Evolutionary conservation across 768 basidiomycete genomes (phyloP), one percentile per base, ranked within the genome.

Genomic region (Lactarius hatsudake): DNA sequence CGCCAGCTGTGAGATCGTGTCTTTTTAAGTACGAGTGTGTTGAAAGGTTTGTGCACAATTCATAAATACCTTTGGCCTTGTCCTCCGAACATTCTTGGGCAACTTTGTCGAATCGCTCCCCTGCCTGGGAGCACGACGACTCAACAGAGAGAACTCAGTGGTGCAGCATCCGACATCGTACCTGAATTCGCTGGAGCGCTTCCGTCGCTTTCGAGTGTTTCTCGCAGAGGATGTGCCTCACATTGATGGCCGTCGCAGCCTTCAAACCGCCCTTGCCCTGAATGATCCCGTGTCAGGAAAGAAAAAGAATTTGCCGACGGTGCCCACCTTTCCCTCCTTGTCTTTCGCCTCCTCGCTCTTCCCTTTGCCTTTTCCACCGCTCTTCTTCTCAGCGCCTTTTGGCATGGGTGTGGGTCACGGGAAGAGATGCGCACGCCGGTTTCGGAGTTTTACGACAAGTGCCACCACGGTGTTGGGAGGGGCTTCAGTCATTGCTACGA

Each of bases 51-150:
- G 56, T 7, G 53, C 5, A 18, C 23, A 64, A 30, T 55, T 40
- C 9, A 38, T 74, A n/a, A n/a, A 26, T 64, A 89, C 92, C 84
- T 83, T 93, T 94, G 7, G 93, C 93, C 74, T 94, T 94, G 78
- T 94, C 93, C 76, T 93, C 92, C 1, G 93, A 94, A 71, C 91
- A 94, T 72, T 93, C 93, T 73, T 93, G 88, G 6, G 93, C 93
- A 40, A 93, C 90, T 76, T 93, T 94, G 78, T 93, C 90, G 74
- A 94, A 94, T 13, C 90, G 78, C 72, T 90, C 85, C 28, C 93
- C 93, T 68, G 85, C 88, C 90, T 85, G 84, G 8, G 12, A n/a
- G n/a, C 23, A 64, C 45, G 38, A 51, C 48, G 7, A 45, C n/a
- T 42, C 30, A 57, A 18, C 43, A 26, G 10, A 55, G 18, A 38